These are phyloP conservation scores for Verticillium tricorpus DNA, from an alignment of 2,329 filamentous ascomycete genomes.

Conservation along the genomic window DNA sequence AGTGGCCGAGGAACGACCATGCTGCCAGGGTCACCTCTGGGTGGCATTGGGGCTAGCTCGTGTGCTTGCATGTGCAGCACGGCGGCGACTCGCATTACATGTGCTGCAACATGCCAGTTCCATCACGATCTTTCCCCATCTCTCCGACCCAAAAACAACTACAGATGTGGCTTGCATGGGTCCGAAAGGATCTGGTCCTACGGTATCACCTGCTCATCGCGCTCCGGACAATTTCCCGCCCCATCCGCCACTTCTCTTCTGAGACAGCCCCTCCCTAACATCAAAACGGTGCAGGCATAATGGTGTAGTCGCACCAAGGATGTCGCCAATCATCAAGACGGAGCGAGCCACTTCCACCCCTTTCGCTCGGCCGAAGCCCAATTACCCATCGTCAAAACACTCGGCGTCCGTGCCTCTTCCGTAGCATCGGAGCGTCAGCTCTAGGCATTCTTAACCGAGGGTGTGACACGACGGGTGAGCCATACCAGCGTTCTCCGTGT, in stretches of 20 bases:
- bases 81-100: neutral
- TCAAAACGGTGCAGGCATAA: neutral
- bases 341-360: neutral
- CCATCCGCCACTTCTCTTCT: neutral
- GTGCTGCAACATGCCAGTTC: neutral
- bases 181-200: neutral
- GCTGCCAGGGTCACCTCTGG: neutral
- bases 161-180: neutral
- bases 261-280: neutral
- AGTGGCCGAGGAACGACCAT: neutral
- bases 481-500: too few relatives aligned
- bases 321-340: neutral
- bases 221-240: neutral
- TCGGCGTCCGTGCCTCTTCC: neutral
- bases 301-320: neutral
- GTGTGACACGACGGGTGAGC: neutral
- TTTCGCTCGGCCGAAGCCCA: neutral
- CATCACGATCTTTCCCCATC: neutral
- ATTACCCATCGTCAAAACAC: neutral
- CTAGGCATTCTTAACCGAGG: neutral
- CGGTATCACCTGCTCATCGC: neutral
- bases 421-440: neutral
- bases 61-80: neutral
- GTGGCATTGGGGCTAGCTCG: neutral
- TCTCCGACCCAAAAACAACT: neutral